Percentiles rank a stretch among this genome's conserved stretches.
Conservation (phyloP, 2,329 filamentous ascomycete species). For the Cordyceps cateniannulata region DNA sequence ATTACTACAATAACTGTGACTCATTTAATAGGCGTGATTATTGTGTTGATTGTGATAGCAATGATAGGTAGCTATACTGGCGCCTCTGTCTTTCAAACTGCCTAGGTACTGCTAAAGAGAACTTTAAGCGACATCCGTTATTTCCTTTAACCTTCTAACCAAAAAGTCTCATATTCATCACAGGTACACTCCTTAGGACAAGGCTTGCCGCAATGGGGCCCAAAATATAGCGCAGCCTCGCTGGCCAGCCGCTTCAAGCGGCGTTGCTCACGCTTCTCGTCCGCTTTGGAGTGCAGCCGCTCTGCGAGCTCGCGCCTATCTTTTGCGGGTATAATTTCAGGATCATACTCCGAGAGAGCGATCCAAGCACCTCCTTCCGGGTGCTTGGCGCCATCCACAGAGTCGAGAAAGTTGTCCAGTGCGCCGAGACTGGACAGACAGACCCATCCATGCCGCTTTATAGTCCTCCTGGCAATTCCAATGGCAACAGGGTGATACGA, state of each 20-base stretch:
- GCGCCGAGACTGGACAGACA: not conserved
- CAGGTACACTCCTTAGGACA: no score
- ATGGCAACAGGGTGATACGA: not conserved
- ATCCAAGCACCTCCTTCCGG: not conserved
- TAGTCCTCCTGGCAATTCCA: not conserved
- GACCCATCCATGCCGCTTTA: not conserved
- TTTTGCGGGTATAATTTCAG: not conserved
- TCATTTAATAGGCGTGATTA: no score
- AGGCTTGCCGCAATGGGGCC: no score
- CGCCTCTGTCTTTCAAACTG: no score
- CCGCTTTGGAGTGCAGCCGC: not conserved
- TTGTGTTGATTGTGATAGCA: no score
- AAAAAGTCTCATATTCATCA: no score
- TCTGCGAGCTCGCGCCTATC: not conserved
- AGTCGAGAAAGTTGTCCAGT: not conserved
- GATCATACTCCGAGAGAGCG: not conserved
- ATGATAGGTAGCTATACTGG: no score
- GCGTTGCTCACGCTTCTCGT: slow-evolving; percentile 6
- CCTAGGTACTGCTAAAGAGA: no score
- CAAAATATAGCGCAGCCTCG: not conserved
- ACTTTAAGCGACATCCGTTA: no score
- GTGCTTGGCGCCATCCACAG: not conserved
- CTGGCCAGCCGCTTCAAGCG: not conserved
- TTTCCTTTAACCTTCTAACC: no score
- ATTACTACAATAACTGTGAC: no score